Percentiles rank a stretch among this genome's conserved stretches.
Evolutionary conservation across 306 rosid species (phyloP).

Genomic region (Rosa chinensis): DNA sequence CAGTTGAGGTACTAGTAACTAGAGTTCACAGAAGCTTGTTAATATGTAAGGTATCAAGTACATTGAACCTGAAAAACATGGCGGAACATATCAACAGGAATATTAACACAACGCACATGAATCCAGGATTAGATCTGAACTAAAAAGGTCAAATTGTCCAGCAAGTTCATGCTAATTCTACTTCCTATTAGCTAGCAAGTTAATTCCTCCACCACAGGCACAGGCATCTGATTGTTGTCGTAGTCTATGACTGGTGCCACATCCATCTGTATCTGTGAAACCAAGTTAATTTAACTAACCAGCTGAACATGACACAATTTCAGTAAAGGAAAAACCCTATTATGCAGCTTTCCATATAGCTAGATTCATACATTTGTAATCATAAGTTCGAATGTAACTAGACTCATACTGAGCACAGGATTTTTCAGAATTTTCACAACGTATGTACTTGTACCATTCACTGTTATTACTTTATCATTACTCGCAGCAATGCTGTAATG

Average conservation of each 20-base stretch:
- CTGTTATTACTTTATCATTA: not conserved
- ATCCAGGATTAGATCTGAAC: not conserved
- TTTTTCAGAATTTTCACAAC: too few relatives aligned
- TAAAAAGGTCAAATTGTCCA: not conserved
- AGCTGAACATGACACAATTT: too few relatives aligned
- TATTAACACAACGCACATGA: not conserved
- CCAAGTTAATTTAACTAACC: not conserved
- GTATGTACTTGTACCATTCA: not conserved
- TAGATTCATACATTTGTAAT: too few relatives aligned
- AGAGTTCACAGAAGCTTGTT: too few relatives aligned
- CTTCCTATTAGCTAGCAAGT: not conserved
- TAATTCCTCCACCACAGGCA: not conserved
- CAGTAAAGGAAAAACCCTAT: too few relatives aligned
- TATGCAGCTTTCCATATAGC: too few relatives aligned
- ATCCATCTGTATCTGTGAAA: conserved; percentile 37
- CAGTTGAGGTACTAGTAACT: too few relatives aligned
- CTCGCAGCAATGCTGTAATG: not conserved
- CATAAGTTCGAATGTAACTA: too few relatives aligned
- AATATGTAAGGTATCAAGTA: too few relatives aligned
- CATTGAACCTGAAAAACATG: not conserved
- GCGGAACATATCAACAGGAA: not conserved
- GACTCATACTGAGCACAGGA: too few relatives aligned
- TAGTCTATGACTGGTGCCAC: conserved; percentile 19
- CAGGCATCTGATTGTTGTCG: not conserved
- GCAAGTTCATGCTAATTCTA: not conserved